Conservation (phyloP, 768 basidiomycete species). For the Kockovaella imperatae region DNA sequence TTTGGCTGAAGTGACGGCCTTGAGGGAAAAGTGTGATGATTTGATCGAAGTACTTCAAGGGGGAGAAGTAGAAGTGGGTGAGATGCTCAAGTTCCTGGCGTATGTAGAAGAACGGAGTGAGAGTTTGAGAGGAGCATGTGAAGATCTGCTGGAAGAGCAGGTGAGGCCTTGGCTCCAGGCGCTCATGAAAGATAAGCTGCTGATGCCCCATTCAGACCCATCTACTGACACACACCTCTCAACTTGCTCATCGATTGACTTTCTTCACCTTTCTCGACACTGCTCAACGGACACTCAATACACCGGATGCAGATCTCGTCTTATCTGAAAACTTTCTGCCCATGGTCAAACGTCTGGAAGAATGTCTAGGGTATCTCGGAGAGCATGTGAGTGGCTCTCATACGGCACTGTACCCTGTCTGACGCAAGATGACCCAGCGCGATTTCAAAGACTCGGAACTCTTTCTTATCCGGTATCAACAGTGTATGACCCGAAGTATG, state of each 20-base stretch:
- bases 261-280: constrained; percentile 93
- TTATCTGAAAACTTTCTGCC: constrained; percentile 84
- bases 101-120: constrained; percentile 89
- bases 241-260: constrained; percentile 69
- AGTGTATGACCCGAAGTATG: constrained; percentile 97
- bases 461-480: constrained; percentile 92
- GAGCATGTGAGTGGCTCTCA: constrained; percentile 64
- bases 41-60: constrained; percentile 65
- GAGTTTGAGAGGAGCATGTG: constrained; percentile 83
- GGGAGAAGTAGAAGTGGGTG: constrained; percentile 64
- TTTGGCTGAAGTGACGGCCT: constrained; percentile 64
- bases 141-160: constrained; percentile 78
- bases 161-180: constrained; percentile 47
- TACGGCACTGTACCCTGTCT: not conserved
- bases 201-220: constrained; percentile 54
- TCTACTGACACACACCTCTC: constrained; percentile 69
- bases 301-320: constrained; percentile 85
- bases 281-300: constrained; percentile 86
- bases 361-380: constrained; percentile 84
- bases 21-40: constrained; percentile 68
- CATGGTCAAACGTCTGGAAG: constrained; percentile 91
- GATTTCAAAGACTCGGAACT: constrained; percentile 88
- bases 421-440: constrained; percentile 51
- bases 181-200: not conserved
- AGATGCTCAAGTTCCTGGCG: constrained; percentile 75